Percentiles rank a stretch among this genome's conserved stretches.
Conservation (phyloP, 306 rosid genomes). For the Purshia tridentata region DNA sequence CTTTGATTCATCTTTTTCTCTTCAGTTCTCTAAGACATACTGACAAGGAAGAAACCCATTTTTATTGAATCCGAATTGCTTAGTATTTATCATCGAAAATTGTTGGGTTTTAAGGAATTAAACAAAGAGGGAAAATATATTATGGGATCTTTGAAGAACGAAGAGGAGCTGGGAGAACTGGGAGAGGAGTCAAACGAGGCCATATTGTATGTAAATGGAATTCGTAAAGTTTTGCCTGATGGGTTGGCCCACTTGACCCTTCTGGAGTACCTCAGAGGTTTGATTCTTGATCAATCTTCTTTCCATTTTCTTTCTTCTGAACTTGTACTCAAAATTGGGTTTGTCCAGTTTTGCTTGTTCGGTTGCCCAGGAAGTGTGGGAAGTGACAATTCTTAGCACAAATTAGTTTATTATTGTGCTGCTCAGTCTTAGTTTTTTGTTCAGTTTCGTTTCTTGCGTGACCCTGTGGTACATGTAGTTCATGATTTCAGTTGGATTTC, state of each 20-base stretch:
- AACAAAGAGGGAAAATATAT: not conserved
- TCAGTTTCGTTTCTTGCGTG: not conserved
- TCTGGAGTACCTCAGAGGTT: slow-evolving; percentile 95
- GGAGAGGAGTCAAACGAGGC: slow-evolving; percentile 47
- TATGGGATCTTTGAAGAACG: slow-evolving; percentile 76
- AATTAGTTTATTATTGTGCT: not conserved
- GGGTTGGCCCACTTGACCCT: slow-evolving; percentile 86
- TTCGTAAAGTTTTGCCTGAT: slow-evolving; percentile 67
- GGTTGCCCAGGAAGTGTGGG: slow-evolving; percentile 11
- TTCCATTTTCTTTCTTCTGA: not conserved
- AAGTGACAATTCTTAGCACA: not conserved
- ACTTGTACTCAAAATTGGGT: slow-evolving; percentile 2
- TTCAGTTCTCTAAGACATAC: not conserved
- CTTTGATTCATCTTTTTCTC: not conserved
- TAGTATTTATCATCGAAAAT: not conserved
- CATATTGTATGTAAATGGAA: slow-evolving; percentile 63
- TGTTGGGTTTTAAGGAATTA: not conserved
- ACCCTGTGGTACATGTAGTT: no score
- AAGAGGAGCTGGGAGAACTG: slow-evolving; percentile 30
- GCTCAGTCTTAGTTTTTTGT: not conserved
- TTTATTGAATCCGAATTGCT: not conserved
- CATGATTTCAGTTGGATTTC: not conserved
- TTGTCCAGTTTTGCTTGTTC: slow-evolving; percentile 5
- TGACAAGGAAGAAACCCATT: not conserved
- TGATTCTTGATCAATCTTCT: not conserved